Evolutionary conservation across 306 rosid species (phyloP), one percentile per base, ranked within the genome.

Genomic region (Echinosophora koreensis): DNA sequence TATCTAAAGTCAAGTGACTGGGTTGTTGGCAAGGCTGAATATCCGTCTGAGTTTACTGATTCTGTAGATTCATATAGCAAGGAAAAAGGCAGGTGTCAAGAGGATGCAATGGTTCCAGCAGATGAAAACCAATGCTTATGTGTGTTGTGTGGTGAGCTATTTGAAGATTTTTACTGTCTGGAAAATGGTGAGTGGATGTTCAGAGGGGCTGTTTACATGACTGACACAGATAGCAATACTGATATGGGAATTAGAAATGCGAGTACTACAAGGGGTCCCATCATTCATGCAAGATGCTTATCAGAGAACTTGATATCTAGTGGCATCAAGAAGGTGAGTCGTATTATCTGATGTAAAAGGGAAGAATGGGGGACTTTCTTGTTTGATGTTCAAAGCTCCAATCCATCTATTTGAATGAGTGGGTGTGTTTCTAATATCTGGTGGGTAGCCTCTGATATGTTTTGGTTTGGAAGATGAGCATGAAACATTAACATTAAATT

Each of bases 121-220:
- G 96, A 94, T 55, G 98, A 94, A 85, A 87, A 62, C 68, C 96
- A 90, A 32, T 91, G 89, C 77, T 89, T 79, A 30, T 94, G 97
- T 81, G 73, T 87, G 52, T 80, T 92, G 77, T 94, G 98, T 71
- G 97, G 98, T 22, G 89, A 89, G 74, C 77, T 88, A 73, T 94
- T 94, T 80, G 98, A 94, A 88, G 98, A 94, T 71, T 52, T 89
- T 35, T 92, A 87, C 74, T 78, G 88, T 67, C 89, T 77, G 69
- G 94, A 92, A 72, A 85, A 63, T 69, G 86, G 75, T 14, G 86
- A 82, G 60, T 94, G 97, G 97, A 86, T 94, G 97, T 92, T 92
- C 93, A 90, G 84, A 71, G 96, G 90, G 74, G 97, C 96, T 34
- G 67, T 51, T 59, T 82, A 86, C 80, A 13, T 89, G 84, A 59